Conservation (phyloP, 139 green algal genomes). For the Marvania coccoides region DNA sequence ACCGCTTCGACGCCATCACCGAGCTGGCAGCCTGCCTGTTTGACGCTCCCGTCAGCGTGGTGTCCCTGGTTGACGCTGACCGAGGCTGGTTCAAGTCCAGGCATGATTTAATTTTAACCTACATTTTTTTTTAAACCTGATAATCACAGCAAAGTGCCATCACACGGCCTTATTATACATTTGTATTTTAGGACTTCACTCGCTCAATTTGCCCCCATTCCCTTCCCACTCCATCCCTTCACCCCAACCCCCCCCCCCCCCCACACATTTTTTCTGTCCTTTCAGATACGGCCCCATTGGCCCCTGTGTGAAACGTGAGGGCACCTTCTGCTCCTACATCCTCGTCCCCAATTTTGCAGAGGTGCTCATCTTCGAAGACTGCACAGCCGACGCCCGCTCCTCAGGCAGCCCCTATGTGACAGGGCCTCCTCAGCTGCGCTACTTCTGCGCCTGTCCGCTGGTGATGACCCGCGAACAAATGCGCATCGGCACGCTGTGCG, state of each 20-base stretch:
- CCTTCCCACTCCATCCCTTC: too few species aligned
- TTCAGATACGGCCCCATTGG: too few species aligned
- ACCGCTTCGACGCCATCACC: neutral
- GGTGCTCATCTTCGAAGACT: neutral
- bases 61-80: neutral
- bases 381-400: neutral
- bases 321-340: neutral
- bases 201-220: too few species aligned
- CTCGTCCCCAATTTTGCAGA: neutral
- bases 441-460: neutral
- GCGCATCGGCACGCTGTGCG: conserved; percentile 1
- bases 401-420: neutral
- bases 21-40: neutral
- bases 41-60: neutral
- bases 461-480: neutral
- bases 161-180: too few species aligned
- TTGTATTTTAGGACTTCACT: too few species aligned
- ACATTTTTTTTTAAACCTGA: too few species aligned
- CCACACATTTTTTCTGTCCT: too few species aligned
- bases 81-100: neutral
- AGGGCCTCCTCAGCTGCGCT: neutral
- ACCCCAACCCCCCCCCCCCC: too few species aligned
- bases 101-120: too few species aligned
- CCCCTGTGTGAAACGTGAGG: too few species aligned
- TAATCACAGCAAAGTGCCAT: too few species aligned